Percentiles rank a stretch among this genome's conserved stretches.
These are phyloP conservation scores for Geotrichum australiense DNA, from an alignment of 1,139 yeast species.

Conservation along the genomic window DNA sequence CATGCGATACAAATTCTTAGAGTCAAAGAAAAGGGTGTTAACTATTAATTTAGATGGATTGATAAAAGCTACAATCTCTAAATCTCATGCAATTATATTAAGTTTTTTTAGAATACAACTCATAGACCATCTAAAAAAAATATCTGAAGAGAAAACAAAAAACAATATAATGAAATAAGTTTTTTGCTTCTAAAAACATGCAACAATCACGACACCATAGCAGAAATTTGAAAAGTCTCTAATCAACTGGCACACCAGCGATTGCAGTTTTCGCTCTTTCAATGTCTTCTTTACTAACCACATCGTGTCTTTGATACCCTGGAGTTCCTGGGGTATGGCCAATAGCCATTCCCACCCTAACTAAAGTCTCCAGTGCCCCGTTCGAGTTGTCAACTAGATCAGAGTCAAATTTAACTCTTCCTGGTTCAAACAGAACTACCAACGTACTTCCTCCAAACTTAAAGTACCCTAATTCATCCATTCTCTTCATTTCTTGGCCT, in stretches of 20 bases:
- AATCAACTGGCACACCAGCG: slow-evolving; percentile 20
- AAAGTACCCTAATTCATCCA: slow-evolving; percentile 88
- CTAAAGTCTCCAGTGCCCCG: slow-evolving; percentile 69
- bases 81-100: too few species aligned
- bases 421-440: slow-evolving; percentile 48
- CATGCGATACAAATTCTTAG: too few species aligned
- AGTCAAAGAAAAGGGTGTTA: too few species aligned
- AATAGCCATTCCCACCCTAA: slow-evolving; percentile 67
- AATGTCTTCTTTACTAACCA: slow-evolving; percentile 23
- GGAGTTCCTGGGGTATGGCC: slow-evolving; percentile 39
- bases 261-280: slow-evolving; percentile 24
- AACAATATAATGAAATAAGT: too few species aligned
- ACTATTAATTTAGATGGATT: too few species aligned
- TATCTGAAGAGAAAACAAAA: too few species aligned
- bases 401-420: slow-evolving; percentile 51
- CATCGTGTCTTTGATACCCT: slow-evolving; percentile 22
- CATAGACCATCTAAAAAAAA: too few species aligned
- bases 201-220: too few species aligned
- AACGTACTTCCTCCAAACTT: slow-evolving; percentile 96
- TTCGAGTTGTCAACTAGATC: slow-evolving; percentile 65
- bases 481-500: slow-evolving; percentile 52
- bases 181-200: too few species aligned
- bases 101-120: too few species aligned
- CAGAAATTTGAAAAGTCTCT: too few species aligned
- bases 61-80: too few species aligned